Conservation (phyloP, 1,284 basidiomycete species). For the Vanrija humicola region DNA sequence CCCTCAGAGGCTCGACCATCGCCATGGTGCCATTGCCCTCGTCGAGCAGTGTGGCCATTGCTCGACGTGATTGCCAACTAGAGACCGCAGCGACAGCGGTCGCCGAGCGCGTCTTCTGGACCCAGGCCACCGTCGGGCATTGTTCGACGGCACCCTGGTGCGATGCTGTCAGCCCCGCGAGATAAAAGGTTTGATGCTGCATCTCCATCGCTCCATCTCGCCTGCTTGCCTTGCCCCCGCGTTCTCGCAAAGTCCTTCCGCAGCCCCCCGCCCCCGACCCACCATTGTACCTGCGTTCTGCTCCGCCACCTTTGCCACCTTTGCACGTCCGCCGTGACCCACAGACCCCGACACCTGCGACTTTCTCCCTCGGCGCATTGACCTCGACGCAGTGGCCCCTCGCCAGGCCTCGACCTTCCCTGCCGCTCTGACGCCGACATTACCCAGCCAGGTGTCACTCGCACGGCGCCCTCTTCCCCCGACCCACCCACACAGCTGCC, state of each 20-base stretch:
- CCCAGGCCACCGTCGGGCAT: no score
- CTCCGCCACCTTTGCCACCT: not conserved
- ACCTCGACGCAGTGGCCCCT: not conserved
- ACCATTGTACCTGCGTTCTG: not conserved
- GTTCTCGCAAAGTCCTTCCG: no score
- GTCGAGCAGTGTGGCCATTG: no score
- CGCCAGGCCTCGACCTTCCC: not conserved
- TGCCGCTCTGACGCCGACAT: not conserved
- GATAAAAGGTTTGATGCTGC: not conserved
- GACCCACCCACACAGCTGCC: not conserved
- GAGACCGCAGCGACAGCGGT: no score
- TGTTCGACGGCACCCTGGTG: no score
- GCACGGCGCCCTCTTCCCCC: not conserved
- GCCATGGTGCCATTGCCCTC: no score
- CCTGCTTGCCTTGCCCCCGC: not conserved
- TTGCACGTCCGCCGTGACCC: not conserved
- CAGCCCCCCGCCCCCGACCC: not conserved
- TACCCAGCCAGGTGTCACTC: not conserved
- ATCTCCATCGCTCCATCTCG: not conserved
- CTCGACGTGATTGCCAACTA: no score
- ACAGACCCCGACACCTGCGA: no score
- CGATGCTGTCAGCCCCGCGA: no score
- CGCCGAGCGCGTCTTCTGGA: no score
- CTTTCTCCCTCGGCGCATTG: not conserved
- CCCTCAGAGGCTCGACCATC: no score